Evolutionary conservation across 306 rosid genomes (phyloP).

Genomic region (Cicer bijugum): DNA sequence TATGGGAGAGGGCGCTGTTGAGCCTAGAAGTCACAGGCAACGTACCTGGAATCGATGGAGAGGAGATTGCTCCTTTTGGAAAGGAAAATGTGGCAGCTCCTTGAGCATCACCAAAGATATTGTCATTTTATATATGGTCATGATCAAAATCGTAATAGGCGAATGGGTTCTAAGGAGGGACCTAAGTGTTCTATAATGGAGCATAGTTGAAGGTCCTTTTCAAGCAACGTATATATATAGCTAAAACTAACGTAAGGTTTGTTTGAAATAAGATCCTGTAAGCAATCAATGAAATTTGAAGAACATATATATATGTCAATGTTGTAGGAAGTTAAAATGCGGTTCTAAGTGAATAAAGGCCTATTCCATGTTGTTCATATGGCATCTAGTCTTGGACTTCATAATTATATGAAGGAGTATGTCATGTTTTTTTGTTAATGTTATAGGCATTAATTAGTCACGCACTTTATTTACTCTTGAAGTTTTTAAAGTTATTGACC

Average conservation of each 20-base stretch:
- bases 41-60: conserved; percentile 70
- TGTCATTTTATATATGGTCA: not conserved
- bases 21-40: conserved; percentile 69
- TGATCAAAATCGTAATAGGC: conserved; percentile 13
- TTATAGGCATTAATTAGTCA: conserved; percentile 9
- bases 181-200: not conserved
- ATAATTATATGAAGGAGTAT: conserved; percentile 10
- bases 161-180: conserved; percentile 32
- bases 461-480: not conserved
- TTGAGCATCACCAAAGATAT: conserved; percentile 45
- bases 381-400: conserved; percentile 5
- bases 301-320: not conserved
- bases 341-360: conserved; percentile 36
- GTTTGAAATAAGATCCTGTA: conserved; percentile 16
- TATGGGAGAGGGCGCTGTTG: conserved; percentile 76
- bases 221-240: conserved; percentile 33
- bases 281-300: conserved; percentile 21
- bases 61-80: conserved; percentile 82
- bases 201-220: conserved; percentile 11
- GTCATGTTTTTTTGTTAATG: conserved; percentile 20
- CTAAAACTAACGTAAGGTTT: conserved; percentile 16
- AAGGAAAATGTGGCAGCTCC: conserved; percentile 80
- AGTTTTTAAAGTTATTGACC: too few species aligned
- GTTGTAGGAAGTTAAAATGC: conserved; percentile 12
- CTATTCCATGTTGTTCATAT: not conserved